phyloP scores from a whole-genome alignment of 495 filamentous ascomycete genomes.

The Penicillium diatomitis region DNA sequence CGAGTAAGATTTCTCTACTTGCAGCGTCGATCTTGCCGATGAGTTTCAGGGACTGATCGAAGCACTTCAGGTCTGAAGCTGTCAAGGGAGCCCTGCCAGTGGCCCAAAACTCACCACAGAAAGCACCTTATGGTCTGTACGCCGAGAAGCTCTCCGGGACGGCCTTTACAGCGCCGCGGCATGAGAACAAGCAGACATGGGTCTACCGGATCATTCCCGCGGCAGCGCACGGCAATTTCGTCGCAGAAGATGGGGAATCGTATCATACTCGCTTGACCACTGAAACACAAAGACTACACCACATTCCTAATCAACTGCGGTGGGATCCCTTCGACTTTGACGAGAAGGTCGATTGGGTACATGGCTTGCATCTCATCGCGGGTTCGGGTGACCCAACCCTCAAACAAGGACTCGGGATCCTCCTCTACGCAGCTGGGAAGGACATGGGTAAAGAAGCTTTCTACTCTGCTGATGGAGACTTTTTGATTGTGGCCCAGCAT shows the following conservation, averaged over 20 bases:
- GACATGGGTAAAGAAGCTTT: slow-evolving; percentile 74
- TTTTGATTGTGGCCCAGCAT: slow-evolving; percentile 77
- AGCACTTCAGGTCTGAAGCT: slow-evolving; percentile 33
- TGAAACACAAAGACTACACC: slow-evolving; percentile 45
- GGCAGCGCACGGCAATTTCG: slow-evolving; percentile 71
- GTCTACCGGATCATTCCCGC: slow-evolving; percentile 86
- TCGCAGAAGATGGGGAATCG: slow-evolving; percentile 41
- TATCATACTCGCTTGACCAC: slow-evolving; percentile 45
- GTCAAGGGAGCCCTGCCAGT: slow-evolving; percentile 51
- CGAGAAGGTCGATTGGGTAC: slow-evolving; percentile 66
- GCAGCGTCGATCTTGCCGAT: too few species aligned
- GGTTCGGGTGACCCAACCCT: slow-evolving; percentile 76
- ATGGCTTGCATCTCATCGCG: slow-evolving; percentile 66
- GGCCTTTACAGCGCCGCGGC: slow-evolving; percentile 81
- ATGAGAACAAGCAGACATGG: slow-evolving; percentile 88
- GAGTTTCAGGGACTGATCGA: too few species aligned
- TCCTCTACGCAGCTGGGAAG: slow-evolving; percentile 72
- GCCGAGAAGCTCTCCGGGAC: slow-evolving; percentile 91
- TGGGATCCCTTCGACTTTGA: slow-evolving; percentile 86
- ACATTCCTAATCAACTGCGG: slow-evolving; percentile 78
- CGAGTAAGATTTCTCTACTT: slow-evolving; percentile 30
- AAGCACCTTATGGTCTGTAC: slow-evolving; percentile 75
- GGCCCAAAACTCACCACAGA: slow-evolving; percentile 82
- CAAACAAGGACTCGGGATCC: slow-evolving; percentile 74
- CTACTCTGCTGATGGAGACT: slow-evolving; percentile 86